Conservation (phyloP, 2,329 filamentous ascomycete genomes). For the Colletotrichum spinosum region DNA sequence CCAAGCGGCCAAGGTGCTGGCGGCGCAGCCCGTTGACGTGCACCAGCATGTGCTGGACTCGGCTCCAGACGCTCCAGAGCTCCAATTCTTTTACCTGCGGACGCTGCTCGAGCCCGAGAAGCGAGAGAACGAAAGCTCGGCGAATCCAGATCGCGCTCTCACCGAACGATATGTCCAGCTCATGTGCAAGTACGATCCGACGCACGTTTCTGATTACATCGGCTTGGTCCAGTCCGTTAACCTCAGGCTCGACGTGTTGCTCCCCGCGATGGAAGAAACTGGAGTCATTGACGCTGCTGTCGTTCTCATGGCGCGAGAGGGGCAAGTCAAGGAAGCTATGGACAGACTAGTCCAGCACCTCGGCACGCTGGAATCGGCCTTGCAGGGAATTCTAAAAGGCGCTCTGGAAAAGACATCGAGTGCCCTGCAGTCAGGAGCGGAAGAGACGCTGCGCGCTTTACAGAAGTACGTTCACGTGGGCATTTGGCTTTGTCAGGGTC, state of each 20-base stretch:
- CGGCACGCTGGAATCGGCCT: conserved; percentile 79
- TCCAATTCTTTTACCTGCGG: conserved; percentile 82
- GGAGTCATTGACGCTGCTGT: conserved; percentile 94
- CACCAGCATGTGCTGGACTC: conserved; percentile 75
- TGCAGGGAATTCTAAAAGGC: conserved; percentile 78
- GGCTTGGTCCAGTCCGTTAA: conserved; percentile 80
- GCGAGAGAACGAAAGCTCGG: conserved; percentile 47
- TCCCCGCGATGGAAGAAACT: conserved; percentile 89
- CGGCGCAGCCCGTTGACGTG: conserved; percentile 69
- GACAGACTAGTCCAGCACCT: conserved; percentile 85
- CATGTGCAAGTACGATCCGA: conserved; percentile 87
- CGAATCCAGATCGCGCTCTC: conserved; percentile 65
- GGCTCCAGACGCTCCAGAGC: conserved; percentile 68
- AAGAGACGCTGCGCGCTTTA: conserved; percentile 80
- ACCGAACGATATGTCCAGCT: conserved; percentile 88
- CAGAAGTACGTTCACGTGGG: conserved; percentile 94
- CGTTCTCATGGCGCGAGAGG: conserved; percentile 89
- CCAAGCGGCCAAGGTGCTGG: conserved; percentile 74
- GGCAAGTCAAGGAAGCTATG: conserved; percentile 86
- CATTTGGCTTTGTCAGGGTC: conserved; percentile 93
- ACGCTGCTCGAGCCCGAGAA: conserved; percentile 74
- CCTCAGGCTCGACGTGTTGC: conserved; percentile 76
- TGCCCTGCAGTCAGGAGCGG: conserved; percentile 71
- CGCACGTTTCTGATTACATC: conserved; percentile 88
- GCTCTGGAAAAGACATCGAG: conserved; percentile 64